Evolutionary conservation across 2,329 filamentous ascomycete genomes (phyloP).

Genomic region (Fusarium albosuccineum): DNA sequence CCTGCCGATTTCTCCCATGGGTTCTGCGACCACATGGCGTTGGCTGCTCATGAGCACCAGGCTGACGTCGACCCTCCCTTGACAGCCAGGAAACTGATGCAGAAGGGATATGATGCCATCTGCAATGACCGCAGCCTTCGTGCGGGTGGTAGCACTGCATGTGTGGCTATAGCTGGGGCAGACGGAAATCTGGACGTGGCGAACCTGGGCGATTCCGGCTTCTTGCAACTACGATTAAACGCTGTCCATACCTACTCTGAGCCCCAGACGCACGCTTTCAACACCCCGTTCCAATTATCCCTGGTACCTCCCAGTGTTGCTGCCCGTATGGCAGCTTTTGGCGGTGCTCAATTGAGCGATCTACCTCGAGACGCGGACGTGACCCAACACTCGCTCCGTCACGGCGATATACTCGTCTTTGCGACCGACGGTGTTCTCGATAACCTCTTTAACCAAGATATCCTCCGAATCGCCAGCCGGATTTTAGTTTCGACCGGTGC

Average conservation of each 20-base stretch:
- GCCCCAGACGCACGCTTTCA: slow-evolving; percentile 96
- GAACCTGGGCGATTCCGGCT: slow-evolving; percentile 96
- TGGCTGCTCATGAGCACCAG: slow-evolving; percentile 73
- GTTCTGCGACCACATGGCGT: slow-evolving; percentile 93
- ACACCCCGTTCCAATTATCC: slow-evolving; percentile 95
- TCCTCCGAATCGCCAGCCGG: slow-evolving; percentile 81
- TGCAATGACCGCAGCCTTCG: slow-evolving; percentile 78
- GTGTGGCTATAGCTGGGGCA: slow-evolving; percentile 81
- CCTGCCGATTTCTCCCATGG: slow-evolving; percentile 96
- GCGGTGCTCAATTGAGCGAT: slow-evolving; percentile 84
- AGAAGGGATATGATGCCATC: slow-evolving; percentile 86
- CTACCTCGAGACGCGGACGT: slow-evolving; percentile 86
- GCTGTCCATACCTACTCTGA: slow-evolving; percentile 86
- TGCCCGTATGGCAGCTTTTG: slow-evolving; percentile 84
- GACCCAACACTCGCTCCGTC: slow-evolving; percentile 79
- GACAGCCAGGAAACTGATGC: slow-evolving; percentile 78
- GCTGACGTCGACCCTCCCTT: slow-evolving; percentile 56
- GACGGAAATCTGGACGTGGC: slow-evolving; percentile 86
- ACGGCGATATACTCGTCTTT: slow-evolving; percentile 94
- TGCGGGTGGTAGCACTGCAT: slow-evolving; percentile 93
- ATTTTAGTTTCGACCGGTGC: slow-evolving; percentile 81
- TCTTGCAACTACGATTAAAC: slow-evolving; percentile 86
- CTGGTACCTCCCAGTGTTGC: slow-evolving; percentile 86
- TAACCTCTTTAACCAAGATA: slow-evolving; percentile 92
- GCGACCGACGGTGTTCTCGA: slow-evolving; percentile 97